Evolutionary conservation across 2,329 filamentous ascomycete genomes (phyloP), one percentile per base, ranked within the genome.

Genomic region (Elsinoe australis): DNA sequence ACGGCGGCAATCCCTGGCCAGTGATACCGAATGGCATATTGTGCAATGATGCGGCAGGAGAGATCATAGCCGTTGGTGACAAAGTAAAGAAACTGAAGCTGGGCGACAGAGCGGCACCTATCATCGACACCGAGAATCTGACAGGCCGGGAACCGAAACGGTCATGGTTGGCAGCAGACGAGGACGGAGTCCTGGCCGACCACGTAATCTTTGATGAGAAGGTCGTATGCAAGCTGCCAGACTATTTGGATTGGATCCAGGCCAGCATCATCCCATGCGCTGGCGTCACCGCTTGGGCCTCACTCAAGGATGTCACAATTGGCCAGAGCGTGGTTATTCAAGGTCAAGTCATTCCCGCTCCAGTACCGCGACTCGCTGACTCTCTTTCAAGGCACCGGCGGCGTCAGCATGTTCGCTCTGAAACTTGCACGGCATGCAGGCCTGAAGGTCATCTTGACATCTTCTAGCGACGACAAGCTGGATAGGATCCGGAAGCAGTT

Each of bases 241-340:
- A 47, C 0, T 58, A 71, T 46, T 54, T 72, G 14, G 54, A 61
- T 28, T 71, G 64, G 63, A 50, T 58, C 1, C 53, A 62, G 2
- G 64, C 67, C 2, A 56, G 58, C 5, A 63, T 63, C 1, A 61
- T 73, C 12, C 68, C 68, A 0, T 72, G 68, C 29, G 69, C 71
- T 15, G 71, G 67, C 0, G 59, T 66, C 0, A 73, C 70, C 0
- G 70, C 71, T 1, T 73, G 70, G 67, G 59, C 62, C 36, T 67
- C 69, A 0, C 51, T 71, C n/a, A 68, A 66, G 51, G 67, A 61
- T 1, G 54, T 63, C 8, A 54, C 52, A 0, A 62, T 69, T 14
- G 67, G 68, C 1, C 54, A 67, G 50, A 70, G 57, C 2, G 64
- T 73, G 14, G 55, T 73, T 15, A 68, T 73, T 31, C 69, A 72